A percentile compares a stretch with the other conserved stretches of the same genome.
phyloP scores from a whole-genome alignment of 352 stramenopile species.

The Pythium pyrilobum region DNA sequence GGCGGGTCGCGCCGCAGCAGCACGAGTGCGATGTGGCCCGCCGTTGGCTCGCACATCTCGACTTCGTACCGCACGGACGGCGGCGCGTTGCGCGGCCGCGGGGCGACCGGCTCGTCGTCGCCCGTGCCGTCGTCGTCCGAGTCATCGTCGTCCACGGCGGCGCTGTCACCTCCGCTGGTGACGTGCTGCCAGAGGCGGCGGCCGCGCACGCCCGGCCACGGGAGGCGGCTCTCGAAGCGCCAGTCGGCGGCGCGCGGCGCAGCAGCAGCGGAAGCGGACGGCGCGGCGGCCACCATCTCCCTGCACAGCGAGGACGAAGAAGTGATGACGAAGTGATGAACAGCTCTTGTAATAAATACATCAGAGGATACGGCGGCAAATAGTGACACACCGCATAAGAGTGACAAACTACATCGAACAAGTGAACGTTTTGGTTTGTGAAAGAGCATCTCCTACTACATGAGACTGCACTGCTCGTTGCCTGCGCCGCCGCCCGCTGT shows the following conservation, averaged over 20 bases:
- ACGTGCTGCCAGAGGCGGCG: conserved; percentile 25
- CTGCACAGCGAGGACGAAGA: not conserved
- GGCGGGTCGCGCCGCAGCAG: conserved; percentile 24
- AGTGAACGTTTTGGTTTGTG: conserved; percentile 12
- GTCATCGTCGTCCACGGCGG: not conserved
- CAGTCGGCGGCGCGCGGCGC: conserved; percentile 4
- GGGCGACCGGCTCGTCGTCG: not conserved
- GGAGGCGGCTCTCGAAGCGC: conserved; percentile 28
- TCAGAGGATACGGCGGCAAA: not conserved
- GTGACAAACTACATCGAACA: not conserved
- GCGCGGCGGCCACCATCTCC: conserved; percentile 3
- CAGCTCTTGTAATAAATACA: too few species aligned
- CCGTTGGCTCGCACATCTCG: conserved; percentile 45
- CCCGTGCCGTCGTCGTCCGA: not conserved
- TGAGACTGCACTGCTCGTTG: conserved; percentile 72
- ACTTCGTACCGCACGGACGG: conserved; percentile 32
- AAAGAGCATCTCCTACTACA: conserved; percentile 44
- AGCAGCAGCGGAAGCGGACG: too few species aligned
- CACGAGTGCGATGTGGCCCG: conserved; percentile 56
- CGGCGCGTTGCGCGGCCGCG: not conserved
- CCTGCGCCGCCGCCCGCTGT: conserved; percentile 46
- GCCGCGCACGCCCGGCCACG: conserved; percentile 48
- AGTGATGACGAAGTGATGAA: not conserved
- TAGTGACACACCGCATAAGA: conserved; percentile 8
- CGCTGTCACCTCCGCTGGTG: not conserved